Base-by-base conservation (phyloP, 257 asterid species). In the Paulownia fortunei region DNA sequence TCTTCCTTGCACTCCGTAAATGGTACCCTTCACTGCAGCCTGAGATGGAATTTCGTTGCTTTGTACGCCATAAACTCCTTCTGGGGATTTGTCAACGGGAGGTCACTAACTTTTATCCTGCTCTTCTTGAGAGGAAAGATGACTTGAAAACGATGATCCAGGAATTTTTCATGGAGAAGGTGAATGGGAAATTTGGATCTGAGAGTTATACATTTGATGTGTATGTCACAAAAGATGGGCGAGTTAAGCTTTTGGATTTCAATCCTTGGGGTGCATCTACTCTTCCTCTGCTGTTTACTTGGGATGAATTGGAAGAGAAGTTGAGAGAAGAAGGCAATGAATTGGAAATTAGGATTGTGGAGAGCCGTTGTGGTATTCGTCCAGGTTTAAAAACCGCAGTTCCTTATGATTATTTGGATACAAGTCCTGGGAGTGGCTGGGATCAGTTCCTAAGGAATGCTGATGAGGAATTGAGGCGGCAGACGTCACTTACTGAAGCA, bases 41-140 rank as follows among this genome's bases (percentile, higher is more conserved):
- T 5, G 97, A 90, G 73, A 92, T 93, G 99, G 99, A 94, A 69
- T 94, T 94, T 16, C 92, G 99, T 58, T 90, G 99, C 83, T 92
- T 92, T 73, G 96, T 92, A 2, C 75, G 60, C 11, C 72, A 80
- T 63, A 75, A 63, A 36, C 41, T 32, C 61, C 90, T 94, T 13
- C 76, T 88, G 34, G 98, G 96, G 13, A 60, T 93, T 75, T 92
- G 88, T 70, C 99, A 92, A 74, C 89, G 99, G 15, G 99, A 94
- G 84, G 94, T 94, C 30, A 91, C 99, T 18, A 89, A 86, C 71
- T 93, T 88, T 76, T 92, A 94, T 79, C 99, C 97, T 8, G 79
- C 81, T 47, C 97, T 94, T 67, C 49, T 88, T 36, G 97, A 83
- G 76, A 78, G 58, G 81, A 89, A 59, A 67, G 56, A 12, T 32